Conservation (phyloP, 202 grass and related monocot species). For the Panicum virgatum region DNA sequence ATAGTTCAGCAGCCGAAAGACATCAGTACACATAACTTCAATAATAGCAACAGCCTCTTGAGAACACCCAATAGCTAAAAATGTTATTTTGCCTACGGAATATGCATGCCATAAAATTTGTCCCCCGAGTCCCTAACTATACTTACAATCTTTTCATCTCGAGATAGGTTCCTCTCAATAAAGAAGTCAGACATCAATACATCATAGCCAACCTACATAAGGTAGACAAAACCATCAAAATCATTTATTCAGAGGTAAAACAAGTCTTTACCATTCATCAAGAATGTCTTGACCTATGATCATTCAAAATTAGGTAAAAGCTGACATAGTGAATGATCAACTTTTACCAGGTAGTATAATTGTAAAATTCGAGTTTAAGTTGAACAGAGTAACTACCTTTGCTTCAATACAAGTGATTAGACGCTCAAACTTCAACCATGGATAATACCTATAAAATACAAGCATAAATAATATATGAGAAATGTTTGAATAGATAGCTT, state of each 20-base stretch:
- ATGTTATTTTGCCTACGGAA: background rate
- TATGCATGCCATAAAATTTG: slow-evolving; percentile 32
- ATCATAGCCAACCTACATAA: slow-evolving; percentile 82
- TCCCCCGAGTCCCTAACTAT: background rate
- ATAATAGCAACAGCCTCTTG: background rate
- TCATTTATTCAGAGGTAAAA: slow-evolving; percentile 12
- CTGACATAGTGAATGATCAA: background rate
- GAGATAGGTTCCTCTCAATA: slow-evolving; percentile 68
- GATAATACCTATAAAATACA: slow-evolving; percentile 75
- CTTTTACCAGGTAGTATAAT: slow-evolving; percentile 12
- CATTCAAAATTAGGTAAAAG: slow-evolving; percentile 14
- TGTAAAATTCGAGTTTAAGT: slow-evolving; percentile 20
- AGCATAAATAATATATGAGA: background rate
- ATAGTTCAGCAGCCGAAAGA: background rate
- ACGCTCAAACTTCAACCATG: slow-evolving; percentile 67
- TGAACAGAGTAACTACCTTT: slow-evolving; percentile 58
- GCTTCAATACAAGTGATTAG: slow-evolving; percentile 79
- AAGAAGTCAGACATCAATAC: slow-evolving; percentile 92
- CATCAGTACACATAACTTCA: background rate
- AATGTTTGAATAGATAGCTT: slow-evolving; percentile 12
- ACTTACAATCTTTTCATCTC: slow-evolving; percentile 91
- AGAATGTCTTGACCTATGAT: background rate
- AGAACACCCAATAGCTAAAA: slow-evolving; percentile 20
- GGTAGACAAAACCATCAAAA: slow-evolving; percentile 33
- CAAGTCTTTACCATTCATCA: slow-evolving; percentile 5